Base-by-base conservation (phyloP, 1,284 basidiomycete species). In the Tilletia walkeri region DNA sequence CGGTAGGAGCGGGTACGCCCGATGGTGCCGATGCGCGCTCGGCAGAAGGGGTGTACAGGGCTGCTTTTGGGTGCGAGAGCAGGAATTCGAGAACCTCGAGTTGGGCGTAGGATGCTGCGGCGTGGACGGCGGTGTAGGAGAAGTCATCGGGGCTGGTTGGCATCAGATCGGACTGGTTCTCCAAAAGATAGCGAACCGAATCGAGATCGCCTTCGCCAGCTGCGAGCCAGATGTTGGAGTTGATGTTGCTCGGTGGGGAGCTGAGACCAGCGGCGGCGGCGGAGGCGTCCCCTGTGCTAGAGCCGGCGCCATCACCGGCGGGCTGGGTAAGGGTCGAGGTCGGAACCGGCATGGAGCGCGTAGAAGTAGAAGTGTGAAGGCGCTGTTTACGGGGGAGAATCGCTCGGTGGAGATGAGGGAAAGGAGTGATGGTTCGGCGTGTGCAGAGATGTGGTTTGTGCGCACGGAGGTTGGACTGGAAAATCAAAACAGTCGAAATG, bases 81-180 rank as follows among this genome's bases (percentile, higher is more conserved):
- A 83, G 76, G 65, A 71, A 79, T 12, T 77, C 73, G 6, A 83
- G 72, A 20, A 82, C 69, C 1, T 80, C 77, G 50, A 75, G 66
- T 3, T 80, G 76, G 0, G 72, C 75, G 70, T 83, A 83, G 9
- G 82, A 83, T 0, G 81, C 82, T 2, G 82, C 82, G 2, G 82
- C 82, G 67, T 83, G 82, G 0, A 83, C 67, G 0, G 82, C 81
- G 18, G 81, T 83, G 66, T 83, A 83, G 2, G 76, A 76, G 70
- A 73, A 75, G 38, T 72, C 67, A 69, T 83, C 82, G 6, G 75
- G 70, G 48, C 71, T 74, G 12, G 70, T 76, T 9, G 81, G 79
- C 1, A 75, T 76, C 41, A 77, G 67, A 41, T 56, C 66, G 67
- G 75, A 73, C 47, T 76, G 76, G 14, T 56, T 47, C 6, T 80